phyloP scores from a whole-genome alignment of 208 protist genomes.

The Sergeia podlipaevii region DNA sequence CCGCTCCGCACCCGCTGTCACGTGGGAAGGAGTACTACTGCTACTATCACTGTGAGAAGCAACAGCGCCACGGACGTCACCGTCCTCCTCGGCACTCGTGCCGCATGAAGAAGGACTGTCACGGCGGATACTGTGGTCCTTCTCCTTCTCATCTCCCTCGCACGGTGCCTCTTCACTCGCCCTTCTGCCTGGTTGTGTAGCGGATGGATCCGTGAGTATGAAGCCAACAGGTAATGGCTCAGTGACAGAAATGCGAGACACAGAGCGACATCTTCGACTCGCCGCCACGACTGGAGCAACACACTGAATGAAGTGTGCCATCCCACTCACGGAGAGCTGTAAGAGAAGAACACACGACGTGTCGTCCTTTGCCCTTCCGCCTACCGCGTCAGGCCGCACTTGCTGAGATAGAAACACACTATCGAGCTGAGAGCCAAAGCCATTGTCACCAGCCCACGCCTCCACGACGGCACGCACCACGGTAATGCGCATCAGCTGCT shows the following conservation, averaged over 20 bases:
- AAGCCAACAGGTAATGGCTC: slow-evolving; percentile 50
- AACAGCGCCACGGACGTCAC: not conserved
- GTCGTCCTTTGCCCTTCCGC: slow-evolving; percentile 2
- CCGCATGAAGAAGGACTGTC: not conserved
- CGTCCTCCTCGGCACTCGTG: not conserved
- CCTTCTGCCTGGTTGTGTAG: not conserved
- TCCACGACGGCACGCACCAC: slow-evolving; percentile 29
- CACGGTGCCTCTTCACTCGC: not conserved
- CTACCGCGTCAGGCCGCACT: no score
- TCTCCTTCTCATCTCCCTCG: slow-evolving; percentile 1
- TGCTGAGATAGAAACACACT: not conserved
- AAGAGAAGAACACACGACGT: slow-evolving; percentile 29
- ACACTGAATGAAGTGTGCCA: slow-evolving; percentile 49
- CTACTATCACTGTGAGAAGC: no score
- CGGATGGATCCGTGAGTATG: slow-evolving; percentile 14
- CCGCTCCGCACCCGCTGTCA: no score
- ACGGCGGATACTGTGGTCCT: no score
- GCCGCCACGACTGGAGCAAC: slow-evolving; percentile 59
- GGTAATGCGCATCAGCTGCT: slow-evolving; percentile 73
- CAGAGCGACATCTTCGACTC: slow-evolving; percentile 47
- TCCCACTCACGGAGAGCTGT: slow-evolving; percentile 39
- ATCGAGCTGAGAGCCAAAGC: slow-evolving; percentile 51
- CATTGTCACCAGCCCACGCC: slow-evolving; percentile 57
- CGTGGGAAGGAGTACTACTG: no score
- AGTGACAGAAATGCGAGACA: slow-evolving; percentile 66